Evolutionary conservation across 495 filamentous ascomycete genomes (phyloP), one percentile per base, ranked within the genome.

Genomic region (Delitschia confertaspora): DNA sequence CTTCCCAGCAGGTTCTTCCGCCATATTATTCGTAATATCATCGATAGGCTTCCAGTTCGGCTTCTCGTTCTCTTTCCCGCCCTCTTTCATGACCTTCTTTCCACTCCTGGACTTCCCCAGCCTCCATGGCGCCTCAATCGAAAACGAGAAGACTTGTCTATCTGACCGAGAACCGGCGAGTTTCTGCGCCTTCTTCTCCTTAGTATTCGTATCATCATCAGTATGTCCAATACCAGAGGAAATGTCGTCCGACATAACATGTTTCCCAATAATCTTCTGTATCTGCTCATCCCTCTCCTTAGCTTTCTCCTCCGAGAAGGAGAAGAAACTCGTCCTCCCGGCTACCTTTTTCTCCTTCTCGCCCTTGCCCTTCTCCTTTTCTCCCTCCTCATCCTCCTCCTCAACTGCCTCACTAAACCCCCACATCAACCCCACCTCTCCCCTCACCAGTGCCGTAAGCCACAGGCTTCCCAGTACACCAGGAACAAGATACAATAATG

Each of bases 401-500:
- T 58, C 60, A 21, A 70, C 70, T 41, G 62, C 80, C 53, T 96
- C 91, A 4, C 75, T 83, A 54, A 87, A 98, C 3, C 67, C 65
- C 82, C 81, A 93, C 79, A 96, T 82, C 19, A 75, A 60, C 19
- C 59, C 64, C 8, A 85, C 21, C 51, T 95, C 88, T 3, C 84
- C 79, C 27, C 78, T 75, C 8, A 72, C 46, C 1, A 79, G 45
- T 4, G 81, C 91, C n/a, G 82, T 88, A n/a, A 76, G 63, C 85
- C 86, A 95, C 7, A 93, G 53, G 1, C 78, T 70, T 8, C 69
- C 67, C 8, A 95, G 59, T 3, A 95, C 88, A 1, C 83, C 78
- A 0, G 91, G 91, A 2, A 96, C 93, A 10, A 98, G 76, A 56
- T 98, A 98, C 6, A 98, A 66, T 29, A 98, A 71, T 8, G 91